Percentiles rank a stretch among this genome's conserved stretches.
Conservation (phyloP, 2,329 filamentous ascomycete species). For the Pseudopyricularia cyperi region DNA sequence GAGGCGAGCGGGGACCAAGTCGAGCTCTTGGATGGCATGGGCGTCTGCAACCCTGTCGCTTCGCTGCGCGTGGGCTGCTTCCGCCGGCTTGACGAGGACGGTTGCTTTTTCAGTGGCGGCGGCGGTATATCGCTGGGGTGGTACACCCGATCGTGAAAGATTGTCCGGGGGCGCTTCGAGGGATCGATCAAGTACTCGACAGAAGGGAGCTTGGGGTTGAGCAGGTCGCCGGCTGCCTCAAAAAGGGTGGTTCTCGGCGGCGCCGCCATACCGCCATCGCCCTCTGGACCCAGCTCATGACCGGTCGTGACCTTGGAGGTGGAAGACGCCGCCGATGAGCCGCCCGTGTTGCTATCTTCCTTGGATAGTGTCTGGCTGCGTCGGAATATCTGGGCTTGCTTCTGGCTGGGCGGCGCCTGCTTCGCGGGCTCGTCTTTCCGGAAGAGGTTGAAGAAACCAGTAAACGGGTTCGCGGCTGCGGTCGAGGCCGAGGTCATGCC, state of each 20-base stretch:
- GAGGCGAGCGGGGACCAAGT: slow-evolving; percentile 22
- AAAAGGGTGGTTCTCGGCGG: slow-evolving; percentile 90
- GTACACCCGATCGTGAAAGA: slow-evolving; percentile 95
- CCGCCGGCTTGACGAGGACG: slow-evolving; percentile 17
- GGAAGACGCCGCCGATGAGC: slow-evolving; percentile 18
- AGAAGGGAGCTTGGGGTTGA: slow-evolving; percentile 79
- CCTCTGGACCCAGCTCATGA: slow-evolving; percentile 23
- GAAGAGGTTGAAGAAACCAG: slow-evolving; percentile 63
- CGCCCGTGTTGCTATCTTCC: slow-evolving; percentile 20
- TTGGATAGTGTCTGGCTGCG: slow-evolving; percentile 61
- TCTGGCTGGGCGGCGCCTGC: slow-evolving; percentile 31
- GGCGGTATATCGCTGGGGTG: slow-evolving; percentile 86
- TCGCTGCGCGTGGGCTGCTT: slow-evolving; percentile 4
- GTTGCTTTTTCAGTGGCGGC: slow-evolving; percentile 51
- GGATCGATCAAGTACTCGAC: slow-evolving; percentile 76
- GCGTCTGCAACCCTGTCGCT: slow-evolving; percentile 6
- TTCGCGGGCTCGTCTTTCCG: slow-evolving; percentile 41
- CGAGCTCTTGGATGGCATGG: slow-evolving; percentile 11
- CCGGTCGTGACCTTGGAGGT: slow-evolving; percentile 34
- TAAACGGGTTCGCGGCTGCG: slow-evolving; percentile 36
- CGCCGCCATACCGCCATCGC: slow-evolving; percentile 38
- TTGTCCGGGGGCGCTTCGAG: slow-evolving; percentile 67
- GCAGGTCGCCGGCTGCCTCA: slow-evolving; percentile 82
- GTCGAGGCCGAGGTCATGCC: slow-evolving; percentile 11
- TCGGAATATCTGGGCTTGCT: slow-evolving; percentile 59